Base-by-base conservation (phyloP, 371 early-diverging fungal genomes). In the Mortierella polycephala region DNA sequence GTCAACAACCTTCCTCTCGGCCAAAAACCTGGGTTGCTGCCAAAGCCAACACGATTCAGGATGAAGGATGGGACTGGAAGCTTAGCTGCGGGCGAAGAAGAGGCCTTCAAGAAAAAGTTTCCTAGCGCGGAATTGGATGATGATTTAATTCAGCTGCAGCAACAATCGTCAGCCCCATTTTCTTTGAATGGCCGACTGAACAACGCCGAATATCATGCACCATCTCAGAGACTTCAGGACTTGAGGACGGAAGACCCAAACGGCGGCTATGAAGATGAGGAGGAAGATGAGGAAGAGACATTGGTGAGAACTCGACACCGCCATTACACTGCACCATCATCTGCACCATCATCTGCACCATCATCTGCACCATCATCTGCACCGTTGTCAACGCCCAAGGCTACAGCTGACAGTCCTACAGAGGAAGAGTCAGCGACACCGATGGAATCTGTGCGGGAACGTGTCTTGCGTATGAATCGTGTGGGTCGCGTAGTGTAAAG, bases 41-140 rank as follows among this genome's bases (percentile, higher is more conserved):
- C 79, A 46, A 79, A 79, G 52, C 79, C 79, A 1, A 72, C 79
- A 10, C 79, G 79, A 13, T 79, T 79, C 67, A 55, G 73, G 50
- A 79, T 79, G 79, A 79, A 69, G 62, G 73, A 68, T 42, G 79
- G 73, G 0, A 65, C 73, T n/a, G 79, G 73, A 5, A 62, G 49
- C 3, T n/a, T 79, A 8, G 62, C 39, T 8, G 58, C 67, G 1
- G 79, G 73, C 20, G 79, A 79, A 45, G 79, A 79, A 12, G 79
- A 79, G 18, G 79, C 79, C 0, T 79, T 79, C 41, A 69, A 55
- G 47, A 72, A 57, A 18, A 68, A 65, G 49, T 79, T 79, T 49
- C 79, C 79, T 0, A 72, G 56, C 18, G 69, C 69, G 0, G 69
- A 72, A 23, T 7, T 68, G 5, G 79, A 69, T 23, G 75, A 60